phyloP scores from a whole-genome alignment of 257 asterid genomes.

The Eustoma russellianum region DNA sequence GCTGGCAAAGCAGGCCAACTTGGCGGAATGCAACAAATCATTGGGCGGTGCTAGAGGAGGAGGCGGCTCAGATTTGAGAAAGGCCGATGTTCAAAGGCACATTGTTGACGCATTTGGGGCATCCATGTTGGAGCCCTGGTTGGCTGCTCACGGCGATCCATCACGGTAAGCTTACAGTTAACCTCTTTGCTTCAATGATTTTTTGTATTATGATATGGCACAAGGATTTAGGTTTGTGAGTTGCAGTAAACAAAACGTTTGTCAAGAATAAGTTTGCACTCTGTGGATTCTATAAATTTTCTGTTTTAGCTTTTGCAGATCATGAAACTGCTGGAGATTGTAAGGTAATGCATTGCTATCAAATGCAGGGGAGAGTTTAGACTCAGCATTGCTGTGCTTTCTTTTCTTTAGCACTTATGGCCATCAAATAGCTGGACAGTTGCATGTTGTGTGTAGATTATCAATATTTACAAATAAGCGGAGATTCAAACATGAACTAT shows the following conservation, averaged over 20 bases:
- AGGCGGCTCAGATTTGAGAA: slow-evolving; percentile 46
- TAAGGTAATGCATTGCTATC: too few relatives aligned
- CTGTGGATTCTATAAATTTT: too few relatives aligned
- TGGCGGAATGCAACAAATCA: slow-evolving; percentile 78
- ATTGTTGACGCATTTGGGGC: slow-evolving; percentile 82
- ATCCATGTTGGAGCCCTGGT: slow-evolving; percentile 91
- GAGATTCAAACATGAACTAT: too few relatives aligned
- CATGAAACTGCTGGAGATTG: not conserved
- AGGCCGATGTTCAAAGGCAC: slow-evolving; percentile 45
- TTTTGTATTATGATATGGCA: not conserved
- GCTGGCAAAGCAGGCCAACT: slow-evolving; percentile 84
- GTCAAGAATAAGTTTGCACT: too few relatives aligned
- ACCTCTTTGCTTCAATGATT: slow-evolving; percentile 5
- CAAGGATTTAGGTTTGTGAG: too few relatives aligned
- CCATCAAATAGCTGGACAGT: too few relatives aligned
- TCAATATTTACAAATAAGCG: too few relatives aligned
- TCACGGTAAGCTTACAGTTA: slow-evolving; percentile 47
- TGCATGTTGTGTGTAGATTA: too few relatives aligned
- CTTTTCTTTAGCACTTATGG: too few relatives aligned
- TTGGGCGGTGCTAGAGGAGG: slow-evolving; percentile 33
- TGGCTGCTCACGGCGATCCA: slow-evolving; percentile 99
- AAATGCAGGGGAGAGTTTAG: not conserved
- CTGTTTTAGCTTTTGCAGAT: not conserved
- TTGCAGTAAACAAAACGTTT: not conserved
- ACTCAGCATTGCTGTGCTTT: too few relatives aligned